Evolutionary conservation across 164 flowering plant species (phyloP), one percentile per base, ranked within the genome.

Genomic region (Malania oleifera): DNA sequence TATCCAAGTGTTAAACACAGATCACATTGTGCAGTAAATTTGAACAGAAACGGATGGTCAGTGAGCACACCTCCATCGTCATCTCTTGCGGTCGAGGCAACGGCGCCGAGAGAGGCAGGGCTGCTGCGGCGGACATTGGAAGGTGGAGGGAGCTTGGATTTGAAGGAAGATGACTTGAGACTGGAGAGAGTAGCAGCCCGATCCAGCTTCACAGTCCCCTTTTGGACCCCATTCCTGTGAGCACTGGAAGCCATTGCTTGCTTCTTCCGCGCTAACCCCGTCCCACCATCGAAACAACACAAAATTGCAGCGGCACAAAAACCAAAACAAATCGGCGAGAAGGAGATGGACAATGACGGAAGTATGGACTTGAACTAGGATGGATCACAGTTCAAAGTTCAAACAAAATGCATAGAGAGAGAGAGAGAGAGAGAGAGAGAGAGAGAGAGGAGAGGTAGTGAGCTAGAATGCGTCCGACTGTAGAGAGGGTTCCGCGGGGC

Each of bases 191-290:
- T 18, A 18, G 46, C 7, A 18, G 20, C 5, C 13, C 17, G 46
- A 43, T 43, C 46, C 46, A 43, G 22, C 46, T 43, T 43, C 46
- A 43, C 8, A 5, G 46, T 22, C 46, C 22, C 46, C 46, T 43
- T 43, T 5, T 17, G 46, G 46, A 43, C 46, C 22, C 46, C 46
- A 43, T 14, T 39, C 15, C 43, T 39, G 43, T 39, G 14, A 17
- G 7, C 12, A 5, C 46, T 18, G 22, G 46, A 43, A 43, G 46
- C 46, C 22, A 18, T 18, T 22, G 13, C 13, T 5, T 34, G 10
- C 38, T 0, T 12, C 38, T 0, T 17, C 46, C 9, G 22, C 1
- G 14, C 22, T 43, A 43, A 43, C 3, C 3, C 22, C 46, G 17
- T 10, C 5, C 5, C 46, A 17, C 22, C 46, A 43, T 43, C 12